These are phyloP conservation scores for Globisporangium spinosum DNA, from an alignment of 352 stramenopile species.

Conservation along the genomic window DNA sequence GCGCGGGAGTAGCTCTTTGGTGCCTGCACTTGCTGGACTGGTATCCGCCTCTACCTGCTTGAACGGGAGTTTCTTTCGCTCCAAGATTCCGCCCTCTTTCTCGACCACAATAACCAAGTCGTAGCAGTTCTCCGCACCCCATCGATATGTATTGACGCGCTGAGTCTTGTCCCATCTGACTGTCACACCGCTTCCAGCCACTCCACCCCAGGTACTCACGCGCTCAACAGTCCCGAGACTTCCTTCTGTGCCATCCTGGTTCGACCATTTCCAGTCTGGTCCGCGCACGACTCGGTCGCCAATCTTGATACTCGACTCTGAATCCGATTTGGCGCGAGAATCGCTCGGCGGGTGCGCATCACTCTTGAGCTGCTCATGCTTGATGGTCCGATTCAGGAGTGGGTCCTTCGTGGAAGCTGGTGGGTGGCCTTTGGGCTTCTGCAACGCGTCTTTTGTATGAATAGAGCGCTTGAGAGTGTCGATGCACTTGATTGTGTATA, in stretches of 20 bases:
- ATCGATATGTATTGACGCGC: constrained; percentile 81
- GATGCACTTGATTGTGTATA: constrained; percentile 66
- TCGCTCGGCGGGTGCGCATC: constrained; percentile 11
- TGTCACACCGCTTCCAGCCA: constrained; percentile 73
- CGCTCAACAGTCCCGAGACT: constrained; percentile 64
- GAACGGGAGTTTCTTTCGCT: constrained; percentile 49
- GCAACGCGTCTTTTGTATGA: constrained; percentile 26
- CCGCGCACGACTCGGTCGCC: constrained; percentile 68
- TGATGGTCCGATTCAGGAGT: constrained; percentile 2
- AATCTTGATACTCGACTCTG: constrained; percentile 34
- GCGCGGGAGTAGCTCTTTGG: constrained; percentile 29
- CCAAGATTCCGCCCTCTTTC: constrained; percentile 37
- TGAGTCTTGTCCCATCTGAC: constrained; percentile 82
- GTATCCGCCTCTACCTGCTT: constrained; percentile 20
- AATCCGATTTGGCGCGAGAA: constrained; percentile 8
- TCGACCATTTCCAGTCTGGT: constrained; percentile 80
- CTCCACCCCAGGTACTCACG: constrained; percentile 73
- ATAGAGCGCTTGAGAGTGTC: constrained; percentile 45
- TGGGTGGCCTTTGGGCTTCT: constrained; percentile 23
- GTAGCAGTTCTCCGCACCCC: constrained; percentile 73
- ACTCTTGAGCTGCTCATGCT: constrained; percentile 12
- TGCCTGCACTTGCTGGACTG: constrained; percentile 9
- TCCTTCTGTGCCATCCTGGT: constrained; percentile 67
- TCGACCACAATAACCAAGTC: constrained; percentile 71
- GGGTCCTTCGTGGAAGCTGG: neutral